Evolutionary conservation across 1,284 basidiomycete species (phyloP), one percentile per base, ranked within the genome.

Genomic region (Phellopilus nigrolimitatus): DNA sequence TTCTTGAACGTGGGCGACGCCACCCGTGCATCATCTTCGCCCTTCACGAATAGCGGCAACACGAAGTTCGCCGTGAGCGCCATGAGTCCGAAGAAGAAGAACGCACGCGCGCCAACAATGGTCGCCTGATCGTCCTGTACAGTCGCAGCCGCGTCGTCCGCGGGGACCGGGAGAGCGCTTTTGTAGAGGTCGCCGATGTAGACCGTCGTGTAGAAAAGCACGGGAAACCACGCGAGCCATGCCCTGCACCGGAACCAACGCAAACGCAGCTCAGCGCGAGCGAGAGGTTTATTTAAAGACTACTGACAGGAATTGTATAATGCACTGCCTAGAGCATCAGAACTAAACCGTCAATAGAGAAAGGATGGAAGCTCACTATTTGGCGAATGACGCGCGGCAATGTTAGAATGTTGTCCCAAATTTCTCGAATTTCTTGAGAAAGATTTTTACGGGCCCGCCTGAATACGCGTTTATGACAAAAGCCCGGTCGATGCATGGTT

Each of bases 111-210:
- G 15, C 93, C 95, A 1, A 88, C 75, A 3, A 93, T 81, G 0
- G 88, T 91, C 0, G 88, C 84, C 61, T 88, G 81, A 8, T 73
- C 74, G 37, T 84, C 78, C 22, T 80, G 66, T 1, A 58, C 56
- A 4, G 64, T 61, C 5, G 68, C 60, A 48, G 56, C 56, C 31
- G 69, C 68, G 49, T 66, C 62, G 37, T 62, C 62, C 53, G 64
- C 62, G 6, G 71, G 62, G 0, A 67, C 54, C 17, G 70, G 66
- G 3, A 70, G 71, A 0, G 73, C 66, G 3, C 70, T 70, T 58
- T 84, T 87, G 73, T 95, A 83, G 10, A 95, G 77, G 61, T 95
- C 92, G 9, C 88, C 87, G 44, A 95, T 79, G 70, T 93, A 97
- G 10, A 90, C 72, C 0, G 87, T 86, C 0, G 84, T 86, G 71